phyloP scores from a whole-genome alignment of 2,329 filamentous ascomycete species.

The Aspergillus phoenicis region DNA sequence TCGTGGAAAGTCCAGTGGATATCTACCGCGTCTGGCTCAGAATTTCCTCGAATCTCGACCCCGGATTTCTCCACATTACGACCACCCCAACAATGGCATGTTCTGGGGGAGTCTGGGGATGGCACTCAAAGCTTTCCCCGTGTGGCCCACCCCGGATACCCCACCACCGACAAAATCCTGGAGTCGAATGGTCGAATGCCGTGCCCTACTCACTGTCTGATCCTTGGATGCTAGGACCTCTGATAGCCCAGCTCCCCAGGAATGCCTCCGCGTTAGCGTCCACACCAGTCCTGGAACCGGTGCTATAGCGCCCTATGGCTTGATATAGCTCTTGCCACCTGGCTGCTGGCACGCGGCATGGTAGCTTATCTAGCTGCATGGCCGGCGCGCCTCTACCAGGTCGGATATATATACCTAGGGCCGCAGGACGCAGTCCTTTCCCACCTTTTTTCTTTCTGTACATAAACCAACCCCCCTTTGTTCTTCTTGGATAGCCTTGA shows the following conservation, averaged over 20 bases:
- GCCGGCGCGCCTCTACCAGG: not conserved
- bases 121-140: constrained; percentile 11
- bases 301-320: constrained; percentile 10
- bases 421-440: not conserved
- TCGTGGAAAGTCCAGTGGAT: constrained; percentile 31
- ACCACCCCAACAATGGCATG: not conserved
- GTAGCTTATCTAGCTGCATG: constrained; percentile 7
- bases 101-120: constrained; percentile 9
- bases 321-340: constrained; percentile 20
- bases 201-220: constrained; percentile 18
- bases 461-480: not conserved
- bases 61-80: constrained; percentile 26
- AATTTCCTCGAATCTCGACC: constrained; percentile 39
- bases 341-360: constrained; percentile 15
- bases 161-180: constrained; percentile 25
- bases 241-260: constrained; percentile 15
- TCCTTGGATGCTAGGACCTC: constrained; percentile 23
- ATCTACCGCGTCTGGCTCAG: constrained; percentile 20
- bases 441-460: not conserved
- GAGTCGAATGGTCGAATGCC: constrained; percentile 14
- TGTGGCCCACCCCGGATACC: constrained; percentile 23
- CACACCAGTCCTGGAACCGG: constrained; percentile 1
- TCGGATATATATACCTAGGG: constrained; percentile 11
- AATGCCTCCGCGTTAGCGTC: constrained; percentile 15
- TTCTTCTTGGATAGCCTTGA: not conserved